A percentile compares a stretch with the other conserved stretches of the same genome.
Conservation (phyloP, 164 flowering plant species). For the Nymphaea thermarum region DNA sequence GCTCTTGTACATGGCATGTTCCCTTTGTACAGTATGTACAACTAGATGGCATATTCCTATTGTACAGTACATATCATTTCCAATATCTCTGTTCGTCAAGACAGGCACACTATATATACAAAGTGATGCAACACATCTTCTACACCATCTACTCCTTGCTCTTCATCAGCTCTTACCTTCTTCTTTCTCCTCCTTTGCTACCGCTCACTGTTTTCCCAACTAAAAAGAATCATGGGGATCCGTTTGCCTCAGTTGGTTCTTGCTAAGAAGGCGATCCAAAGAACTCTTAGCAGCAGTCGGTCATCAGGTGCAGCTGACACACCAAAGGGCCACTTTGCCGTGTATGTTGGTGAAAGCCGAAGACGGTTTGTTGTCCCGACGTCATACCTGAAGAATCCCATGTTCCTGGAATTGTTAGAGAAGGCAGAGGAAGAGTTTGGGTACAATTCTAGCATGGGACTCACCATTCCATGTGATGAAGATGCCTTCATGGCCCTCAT, state of each 20-base stretch:
- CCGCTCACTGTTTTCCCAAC: neutral
- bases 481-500: slow-evolving; percentile 2
- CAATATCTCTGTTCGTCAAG: too few relatives aligned
- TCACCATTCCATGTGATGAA: slow-evolving; percentile 7
- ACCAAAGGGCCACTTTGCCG: slow-evolving; percentile 8
- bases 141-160: too few relatives aligned
- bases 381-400: slow-evolving; percentile 2
- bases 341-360: slow-evolving; percentile 6
- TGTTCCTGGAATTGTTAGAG: slow-evolving; percentile 1
- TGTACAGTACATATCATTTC: too few relatives aligned
- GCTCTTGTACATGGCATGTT: too few relatives aligned
- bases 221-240: neutral
- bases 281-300: neutral
- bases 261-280: neutral
- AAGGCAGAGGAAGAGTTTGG: slow-evolving; percentile 10
- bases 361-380: slow-evolving; percentile 6
- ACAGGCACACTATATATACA: too few relatives aligned
- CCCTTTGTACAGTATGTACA: too few relatives aligned
- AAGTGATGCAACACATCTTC: too few relatives aligned
- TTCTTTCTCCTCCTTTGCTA: too few relatives aligned
- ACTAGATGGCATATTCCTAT: too few relatives aligned
- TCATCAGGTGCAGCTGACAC: neutral
- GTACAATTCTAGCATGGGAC: slow-evolving; percentile 6
- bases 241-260: neutral
- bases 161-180: too few relatives aligned